Evolutionary conservation across 139 green algal species (phyloP).

Genomic region (Chlorella vulgaris): DNA sequence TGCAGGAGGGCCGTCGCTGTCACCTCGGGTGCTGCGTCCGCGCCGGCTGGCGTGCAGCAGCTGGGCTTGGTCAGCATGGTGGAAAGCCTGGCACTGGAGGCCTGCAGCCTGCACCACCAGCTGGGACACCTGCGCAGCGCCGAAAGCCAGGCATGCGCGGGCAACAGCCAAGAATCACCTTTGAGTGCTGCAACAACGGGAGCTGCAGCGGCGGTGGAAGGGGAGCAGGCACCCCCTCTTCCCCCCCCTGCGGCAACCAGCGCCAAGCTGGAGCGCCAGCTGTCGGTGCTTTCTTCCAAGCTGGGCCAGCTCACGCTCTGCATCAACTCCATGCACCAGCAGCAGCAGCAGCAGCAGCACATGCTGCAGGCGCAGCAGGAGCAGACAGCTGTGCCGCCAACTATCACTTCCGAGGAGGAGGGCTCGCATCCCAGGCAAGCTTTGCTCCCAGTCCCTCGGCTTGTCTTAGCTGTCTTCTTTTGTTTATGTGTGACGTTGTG

Average conservation of each 20-base stretch:
- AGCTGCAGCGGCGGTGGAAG: too few relatives aligned
- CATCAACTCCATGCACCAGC: conserved; percentile 6
- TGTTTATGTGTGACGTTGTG: too few relatives aligned
- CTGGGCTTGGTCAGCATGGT: conserved; percentile 9
- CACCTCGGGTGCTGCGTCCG: neutral
- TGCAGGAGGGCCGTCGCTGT: neutral
- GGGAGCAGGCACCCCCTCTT: too few relatives aligned
- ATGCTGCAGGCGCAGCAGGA: neutral
- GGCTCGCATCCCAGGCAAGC: too few relatives aligned
- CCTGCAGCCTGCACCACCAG: conserved; percentile 11
- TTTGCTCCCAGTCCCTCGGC: too few relatives aligned
- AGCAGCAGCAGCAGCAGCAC: neutral
- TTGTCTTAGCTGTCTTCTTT: too few relatives aligned
- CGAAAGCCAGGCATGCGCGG: neutral
- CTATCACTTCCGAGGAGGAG: too few relatives aligned
- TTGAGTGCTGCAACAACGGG: neutral
- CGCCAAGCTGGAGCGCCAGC: conserved; percentile 11
- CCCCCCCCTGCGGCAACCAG: neutral
- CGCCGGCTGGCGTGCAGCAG: neutral
- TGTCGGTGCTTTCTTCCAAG: conserved; percentile 14
- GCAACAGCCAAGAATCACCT: neutral
- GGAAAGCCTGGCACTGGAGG: conserved; percentile 2
- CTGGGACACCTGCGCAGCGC: neutral
- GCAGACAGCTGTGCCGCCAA: neutral
- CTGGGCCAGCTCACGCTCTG: conserved; percentile 29